Conservation (phyloP, 2,329 filamentous ascomycete genomes). For the Clarireedia paspali region DNA sequence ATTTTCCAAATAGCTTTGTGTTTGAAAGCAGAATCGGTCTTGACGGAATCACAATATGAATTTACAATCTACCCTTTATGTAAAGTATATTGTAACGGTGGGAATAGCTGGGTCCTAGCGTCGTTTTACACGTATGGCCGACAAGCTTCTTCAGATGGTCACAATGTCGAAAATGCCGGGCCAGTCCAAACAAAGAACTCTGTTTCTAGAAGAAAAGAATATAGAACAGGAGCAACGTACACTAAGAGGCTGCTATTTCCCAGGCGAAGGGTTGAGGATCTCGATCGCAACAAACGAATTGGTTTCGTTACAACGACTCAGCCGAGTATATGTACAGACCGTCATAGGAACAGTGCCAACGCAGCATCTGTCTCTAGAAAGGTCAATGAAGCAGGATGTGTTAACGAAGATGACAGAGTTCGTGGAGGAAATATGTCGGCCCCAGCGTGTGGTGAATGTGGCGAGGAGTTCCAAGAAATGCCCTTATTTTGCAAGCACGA, state of each 20-base stretch:
- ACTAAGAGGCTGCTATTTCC: not conserved
- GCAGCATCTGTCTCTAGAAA: too few species aligned
- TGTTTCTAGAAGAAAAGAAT: not conserved
- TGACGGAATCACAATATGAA: conserved; percentile 8
- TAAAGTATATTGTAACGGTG: not conserved
- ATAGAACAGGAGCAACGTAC: not conserved
- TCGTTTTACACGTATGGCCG: conserved; percentile 6
- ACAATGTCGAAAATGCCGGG: not conserved
- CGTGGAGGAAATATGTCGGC: not conserved
- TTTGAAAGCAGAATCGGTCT: conserved; percentile 11
- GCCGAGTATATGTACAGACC: not conserved
- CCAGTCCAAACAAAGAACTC: conserved; percentile 1
- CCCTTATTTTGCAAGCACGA: not conserved
- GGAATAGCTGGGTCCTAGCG: not conserved
- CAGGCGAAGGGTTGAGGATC: not conserved
- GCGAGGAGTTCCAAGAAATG: not conserved
- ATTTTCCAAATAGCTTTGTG: conserved; percentile 13
- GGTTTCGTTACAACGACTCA: too few species aligned
- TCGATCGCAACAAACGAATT: too few species aligned
- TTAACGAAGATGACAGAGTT: not conserved
- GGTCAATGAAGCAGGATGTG: not conserved
- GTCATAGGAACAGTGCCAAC: not conserved
- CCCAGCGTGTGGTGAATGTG: not conserved
- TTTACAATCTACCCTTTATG: conserved; percentile 11
- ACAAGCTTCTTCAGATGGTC: too few species aligned